A percentile compares a stretch with the other conserved stretches of the same genome.
Conservation (phyloP, 129 eudicot species). For the Lonicera japonica region DNA sequence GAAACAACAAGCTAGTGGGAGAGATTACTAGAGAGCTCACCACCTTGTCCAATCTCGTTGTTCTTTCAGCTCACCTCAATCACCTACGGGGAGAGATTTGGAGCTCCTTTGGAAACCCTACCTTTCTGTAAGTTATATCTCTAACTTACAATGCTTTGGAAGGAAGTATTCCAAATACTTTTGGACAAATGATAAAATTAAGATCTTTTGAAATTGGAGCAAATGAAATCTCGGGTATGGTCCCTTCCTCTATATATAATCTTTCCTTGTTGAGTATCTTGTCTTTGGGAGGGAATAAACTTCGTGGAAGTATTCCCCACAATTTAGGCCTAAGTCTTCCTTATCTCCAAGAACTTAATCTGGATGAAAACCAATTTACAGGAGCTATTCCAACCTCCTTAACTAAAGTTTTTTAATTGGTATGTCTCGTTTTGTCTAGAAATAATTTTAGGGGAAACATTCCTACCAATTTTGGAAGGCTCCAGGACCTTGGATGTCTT, state of each 20-base stretch:
- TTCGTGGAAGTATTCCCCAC: background rate
- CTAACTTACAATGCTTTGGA: constrained; percentile 14
- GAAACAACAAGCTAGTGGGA: constrained; percentile 20
- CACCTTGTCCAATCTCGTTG: constrained; percentile 1
- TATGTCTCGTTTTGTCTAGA: background rate
- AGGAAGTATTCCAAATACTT: too few species aligned
- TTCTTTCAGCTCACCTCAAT: constrained; percentile 10
- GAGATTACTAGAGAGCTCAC: constrained; percentile 15
- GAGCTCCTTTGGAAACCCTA: constrained; percentile 9
- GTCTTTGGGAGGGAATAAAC: background rate
- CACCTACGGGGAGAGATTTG: constrained; percentile 27
- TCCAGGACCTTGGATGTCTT: background rate
- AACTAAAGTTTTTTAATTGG: background rate
- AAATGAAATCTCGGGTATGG: too few species aligned
- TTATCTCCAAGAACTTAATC: background rate
- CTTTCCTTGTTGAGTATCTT: background rate
- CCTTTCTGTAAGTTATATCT: constrained; percentile 9
- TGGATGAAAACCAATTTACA: background rate
- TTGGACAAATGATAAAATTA: too few species aligned
- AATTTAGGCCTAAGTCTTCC: too few species aligned
- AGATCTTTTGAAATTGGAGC: too few species aligned
- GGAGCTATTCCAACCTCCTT: constrained; percentile 9
- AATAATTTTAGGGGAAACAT: too few species aligned
- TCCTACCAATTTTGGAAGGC: background rate
- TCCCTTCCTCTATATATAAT: too few species aligned